These are phyloP conservation scores for Purshia tridentata DNA, from an alignment of 306 rosid genomes.

Conservation along the genomic window DNA sequence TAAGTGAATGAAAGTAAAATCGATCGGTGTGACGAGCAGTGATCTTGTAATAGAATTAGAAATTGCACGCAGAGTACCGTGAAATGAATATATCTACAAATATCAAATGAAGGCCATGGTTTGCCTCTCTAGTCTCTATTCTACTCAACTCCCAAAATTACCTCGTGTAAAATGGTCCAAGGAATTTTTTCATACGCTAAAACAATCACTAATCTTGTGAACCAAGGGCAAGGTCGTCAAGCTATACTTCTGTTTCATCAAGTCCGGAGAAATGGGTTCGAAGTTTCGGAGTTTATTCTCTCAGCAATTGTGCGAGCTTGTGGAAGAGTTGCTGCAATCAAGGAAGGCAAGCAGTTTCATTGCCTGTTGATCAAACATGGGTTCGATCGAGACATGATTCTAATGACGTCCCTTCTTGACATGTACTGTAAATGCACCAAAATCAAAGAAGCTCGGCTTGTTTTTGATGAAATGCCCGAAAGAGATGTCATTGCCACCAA, in stretches of 20 bases:
- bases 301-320: slow-evolving; percentile 30
- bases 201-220: slow-evolving; percentile 5
- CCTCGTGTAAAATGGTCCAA: slow-evolving; percentile 1
- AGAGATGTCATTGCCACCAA: slow-evolving; percentile 31
- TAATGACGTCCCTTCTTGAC: slow-evolving; percentile 34
- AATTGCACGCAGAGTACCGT: no score
- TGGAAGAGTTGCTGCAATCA: slow-evolving; percentile 23
- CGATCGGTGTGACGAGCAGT: no score
- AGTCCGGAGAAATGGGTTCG: slow-evolving; percentile 16
- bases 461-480: slow-evolving; percentile 36
- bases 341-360: slow-evolving; percentile 34
- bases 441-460: slow-evolving; percentile 16
- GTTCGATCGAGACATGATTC: slow-evolving; percentile 15
- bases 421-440: slow-evolving; percentile 27
- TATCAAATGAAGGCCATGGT: not conserved
- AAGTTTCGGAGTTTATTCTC: slow-evolving; percentile 30
- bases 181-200: slow-evolving; percentile 9
- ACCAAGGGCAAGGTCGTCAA: slow-evolving; percentile 23
- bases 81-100: no score
- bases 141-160: not conserved
- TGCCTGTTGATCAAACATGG: slow-evolving; percentile 24
- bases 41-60: no score
- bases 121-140: not conserved
- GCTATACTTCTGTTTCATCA: slow-evolving; percentile 23
- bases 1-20: no score